Conservation (phyloP, 208 protist species). For the Angomonas ambiguus region DNA sequence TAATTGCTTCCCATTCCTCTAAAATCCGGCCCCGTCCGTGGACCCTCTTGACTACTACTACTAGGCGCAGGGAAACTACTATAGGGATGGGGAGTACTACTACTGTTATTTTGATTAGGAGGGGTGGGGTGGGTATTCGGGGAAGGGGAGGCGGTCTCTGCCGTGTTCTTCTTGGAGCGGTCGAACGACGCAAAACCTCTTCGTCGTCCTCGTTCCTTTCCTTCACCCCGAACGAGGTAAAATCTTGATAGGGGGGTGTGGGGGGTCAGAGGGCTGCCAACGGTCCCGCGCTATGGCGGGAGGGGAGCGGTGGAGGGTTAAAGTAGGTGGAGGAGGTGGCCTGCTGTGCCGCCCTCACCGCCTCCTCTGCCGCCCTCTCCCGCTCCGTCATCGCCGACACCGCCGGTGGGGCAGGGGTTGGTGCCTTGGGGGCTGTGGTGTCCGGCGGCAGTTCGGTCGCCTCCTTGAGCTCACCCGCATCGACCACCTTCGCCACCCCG, state of each 20-base stretch:
- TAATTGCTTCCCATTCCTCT: conserved; percentile 42
- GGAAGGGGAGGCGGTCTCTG: too few relatives aligned
- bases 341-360: neutral
- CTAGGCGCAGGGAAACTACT: too few relatives aligned
- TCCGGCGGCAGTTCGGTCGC: conserved; percentile 28
- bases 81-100: neutral
- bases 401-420: too few relatives aligned
- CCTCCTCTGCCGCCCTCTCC: neutral
- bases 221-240: neutral
- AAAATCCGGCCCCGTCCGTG: conserved; percentile 37
- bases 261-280: neutral
- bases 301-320: neutral
- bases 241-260: neutral
- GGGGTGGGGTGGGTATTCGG: too few relatives aligned
- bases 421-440: too few relatives aligned
- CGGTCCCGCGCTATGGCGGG: neutral
- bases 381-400: neutral
- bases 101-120: neutral
- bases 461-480: conserved; percentile 21
- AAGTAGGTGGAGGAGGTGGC: neutral
- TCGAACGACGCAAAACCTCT: neutral
- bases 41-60: neutral
- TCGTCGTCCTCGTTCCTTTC: neutral
- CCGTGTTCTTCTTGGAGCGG: too few relatives aligned
- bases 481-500: conserved; percentile 15